Conservation (phyloP, 1,284 basidiomycete genomes). For the Ustilago trichophora region DNA sequence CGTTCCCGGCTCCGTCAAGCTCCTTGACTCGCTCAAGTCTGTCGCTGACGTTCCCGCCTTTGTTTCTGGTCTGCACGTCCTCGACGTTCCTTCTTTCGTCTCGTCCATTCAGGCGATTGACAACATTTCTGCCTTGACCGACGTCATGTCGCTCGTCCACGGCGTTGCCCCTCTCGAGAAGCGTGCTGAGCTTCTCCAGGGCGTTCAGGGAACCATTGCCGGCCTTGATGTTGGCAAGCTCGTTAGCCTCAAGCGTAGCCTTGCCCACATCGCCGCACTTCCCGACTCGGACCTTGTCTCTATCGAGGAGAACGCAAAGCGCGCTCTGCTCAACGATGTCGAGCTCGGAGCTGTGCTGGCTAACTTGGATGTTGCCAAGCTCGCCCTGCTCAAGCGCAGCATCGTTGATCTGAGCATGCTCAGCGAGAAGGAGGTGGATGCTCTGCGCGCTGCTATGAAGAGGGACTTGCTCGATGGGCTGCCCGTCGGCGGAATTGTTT, state of each 20-base stretch:
- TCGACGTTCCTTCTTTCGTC: slow-evolving; percentile 7
- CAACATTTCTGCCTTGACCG: slow-evolving; percentile 3
- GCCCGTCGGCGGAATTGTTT: too few species aligned
- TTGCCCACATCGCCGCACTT: slow-evolving; percentile 23
- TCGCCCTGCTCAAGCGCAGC: slow-evolving; percentile 11
- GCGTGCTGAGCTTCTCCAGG: slow-evolving; percentile 16
- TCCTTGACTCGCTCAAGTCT: slow-evolving; percentile 21
- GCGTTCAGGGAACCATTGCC: slow-evolving; percentile 3
- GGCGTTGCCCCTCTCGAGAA: background rate
- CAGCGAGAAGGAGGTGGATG: background rate
- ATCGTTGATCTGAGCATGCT: slow-evolving; percentile 14
- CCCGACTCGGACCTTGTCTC: slow-evolving; percentile 9
- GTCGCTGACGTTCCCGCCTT: slow-evolving; percentile 20
- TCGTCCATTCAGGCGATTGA: slow-evolving; percentile 14
- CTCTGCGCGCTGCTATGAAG: slow-evolving; percentile 1
- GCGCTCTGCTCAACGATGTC: background rate
- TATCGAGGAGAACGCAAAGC: slow-evolving; percentile 6
- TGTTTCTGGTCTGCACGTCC: slow-evolving; percentile 16
- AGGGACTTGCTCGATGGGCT: too few species aligned
- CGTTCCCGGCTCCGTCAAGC: slow-evolving; percentile 13
- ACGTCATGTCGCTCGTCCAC: background rate
- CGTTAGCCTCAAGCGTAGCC: slow-evolving; percentile 1
- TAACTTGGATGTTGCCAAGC: slow-evolving; percentile 4
- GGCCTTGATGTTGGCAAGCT: too few species aligned
- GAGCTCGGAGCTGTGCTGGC: too few species aligned